A percentile compares a stretch with the other conserved stretches of the same genome.
These are phyloP conservation scores for Sextonia rubra DNA, from an alignment of 164 flowering plant genomes.

Conservation along the genomic window DNA sequence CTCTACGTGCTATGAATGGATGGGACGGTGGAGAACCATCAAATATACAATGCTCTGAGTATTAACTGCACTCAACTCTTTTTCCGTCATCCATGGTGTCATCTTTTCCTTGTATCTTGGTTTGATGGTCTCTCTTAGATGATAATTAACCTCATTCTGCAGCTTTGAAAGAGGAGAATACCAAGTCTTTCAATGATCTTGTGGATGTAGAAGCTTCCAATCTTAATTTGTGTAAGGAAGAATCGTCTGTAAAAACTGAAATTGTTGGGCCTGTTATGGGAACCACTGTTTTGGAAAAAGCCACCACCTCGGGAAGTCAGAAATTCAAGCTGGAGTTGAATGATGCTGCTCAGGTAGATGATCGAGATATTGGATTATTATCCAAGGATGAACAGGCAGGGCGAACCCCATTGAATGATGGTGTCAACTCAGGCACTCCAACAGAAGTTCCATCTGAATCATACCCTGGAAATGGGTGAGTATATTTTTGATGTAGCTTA, in stretches of 20 bases:
- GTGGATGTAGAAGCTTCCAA: constrained; percentile 14
- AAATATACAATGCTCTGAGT: neutral
- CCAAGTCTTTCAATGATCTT: constrained; percentile 10
- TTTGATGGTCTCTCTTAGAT: neutral
- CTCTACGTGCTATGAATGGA: neutral
- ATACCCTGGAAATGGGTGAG: constrained; percentile 14
- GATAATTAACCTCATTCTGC: constrained; percentile 18
- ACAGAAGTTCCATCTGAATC: constrained; percentile 13
- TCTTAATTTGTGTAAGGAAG: constrained; percentile 13
- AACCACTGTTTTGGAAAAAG: constrained; percentile 13
- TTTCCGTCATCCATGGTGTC: neutral
- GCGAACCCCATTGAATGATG: neutral
- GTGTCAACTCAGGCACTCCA: neutral
- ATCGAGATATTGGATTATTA: constrained; percentile 5
- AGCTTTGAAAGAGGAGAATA: constrained; percentile 25
- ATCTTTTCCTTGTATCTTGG: neutral
- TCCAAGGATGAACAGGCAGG: constrained; percentile 13
- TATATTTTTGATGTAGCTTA: neutral
- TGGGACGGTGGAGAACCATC: neutral
- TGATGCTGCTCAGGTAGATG: constrained; percentile 14
- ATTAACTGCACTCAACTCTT: neutral
- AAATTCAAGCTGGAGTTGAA: constrained; percentile 9
- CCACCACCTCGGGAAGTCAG: constrained; percentile 4
- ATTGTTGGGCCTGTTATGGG: constrained; percentile 13
- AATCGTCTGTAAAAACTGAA: constrained; percentile 18